These are phyloP conservation scores for Phaeosphaeriaceae sp. DNA, from an alignment of 2,329 filamentous ascomycete species.

Conservation along the genomic window DNA sequence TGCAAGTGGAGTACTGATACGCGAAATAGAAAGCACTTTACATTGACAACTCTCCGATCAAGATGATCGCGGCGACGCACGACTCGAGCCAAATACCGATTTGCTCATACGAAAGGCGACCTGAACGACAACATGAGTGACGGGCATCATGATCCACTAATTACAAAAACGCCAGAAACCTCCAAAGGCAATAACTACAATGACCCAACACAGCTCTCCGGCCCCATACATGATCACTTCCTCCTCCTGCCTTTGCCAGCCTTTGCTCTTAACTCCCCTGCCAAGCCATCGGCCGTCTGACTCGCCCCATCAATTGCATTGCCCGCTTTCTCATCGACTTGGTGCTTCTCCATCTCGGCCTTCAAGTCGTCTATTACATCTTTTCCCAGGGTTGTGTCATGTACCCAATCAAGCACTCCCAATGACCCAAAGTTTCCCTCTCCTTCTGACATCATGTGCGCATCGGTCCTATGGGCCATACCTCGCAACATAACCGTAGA, in stretches of 20 bases:
- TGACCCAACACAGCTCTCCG: background rate
- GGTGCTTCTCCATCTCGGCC: conserved; percentile 63
- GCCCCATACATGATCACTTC: conserved; percentile 15
- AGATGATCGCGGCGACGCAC: conserved; percentile 2
- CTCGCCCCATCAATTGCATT: conserved; percentile 45
- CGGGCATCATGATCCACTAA: background rate
- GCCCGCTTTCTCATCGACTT: conserved; percentile 53
- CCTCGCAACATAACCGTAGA: conserved; percentile 63
- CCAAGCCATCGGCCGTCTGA: conserved; percentile 38
- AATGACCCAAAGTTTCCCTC: conserved; percentile 67
- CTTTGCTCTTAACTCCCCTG: conserved; percentile 35
- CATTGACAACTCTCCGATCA: no score
- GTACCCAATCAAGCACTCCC: conserved; percentile 59
- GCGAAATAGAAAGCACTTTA: conserved; percentile 35
- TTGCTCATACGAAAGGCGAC: background rate
- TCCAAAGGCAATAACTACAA: no score
- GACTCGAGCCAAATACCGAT: conserved; percentile 8
- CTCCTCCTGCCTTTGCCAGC: conserved; percentile 36
- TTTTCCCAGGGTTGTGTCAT: conserved; percentile 58
- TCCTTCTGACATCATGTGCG: conserved; percentile 64
- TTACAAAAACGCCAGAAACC: background rate
- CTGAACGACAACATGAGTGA: background rate
- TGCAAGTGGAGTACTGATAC: conserved; percentile 36
- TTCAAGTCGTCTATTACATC: conserved; percentile 62
- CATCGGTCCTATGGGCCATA: conserved; percentile 64